These are phyloP conservation scores for Lolium perenne DNA, from an alignment of 176 grass and related monocot genomes.

Conservation along the genomic window DNA sequence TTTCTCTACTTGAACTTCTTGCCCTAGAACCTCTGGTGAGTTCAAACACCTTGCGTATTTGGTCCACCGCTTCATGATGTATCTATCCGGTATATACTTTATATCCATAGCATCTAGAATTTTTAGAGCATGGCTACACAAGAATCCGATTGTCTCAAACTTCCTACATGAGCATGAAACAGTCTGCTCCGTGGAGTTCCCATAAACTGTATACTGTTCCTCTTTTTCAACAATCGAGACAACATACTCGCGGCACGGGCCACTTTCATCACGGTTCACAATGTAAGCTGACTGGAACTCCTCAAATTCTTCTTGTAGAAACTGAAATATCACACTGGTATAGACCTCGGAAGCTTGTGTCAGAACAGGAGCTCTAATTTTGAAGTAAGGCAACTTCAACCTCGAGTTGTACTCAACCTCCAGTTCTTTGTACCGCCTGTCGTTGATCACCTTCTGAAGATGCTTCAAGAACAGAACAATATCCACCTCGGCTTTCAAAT, in stretches of 20 bases:
- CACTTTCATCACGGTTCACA: constrained; percentile 53
- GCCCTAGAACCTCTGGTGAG: constrained; percentile 37
- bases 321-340: constrained; percentile 66
- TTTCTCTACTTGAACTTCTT: constrained; percentile 41
- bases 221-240: constrained; percentile 64
- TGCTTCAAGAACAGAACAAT: constrained; percentile 47
- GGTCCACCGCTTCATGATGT: constrained; percentile 68
- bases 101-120: constrained; percentile 72
- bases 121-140: constrained; percentile 75
- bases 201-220: constrained; percentile 55
- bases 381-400: constrained; percentile 50
- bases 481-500: constrained; percentile 56
- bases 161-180: constrained; percentile 66
- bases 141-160: constrained; percentile 66
- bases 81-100: constrained; percentile 62
- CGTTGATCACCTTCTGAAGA: constrained; percentile 50
- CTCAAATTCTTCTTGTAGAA: constrained; percentile 68
- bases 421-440: constrained; percentile 54
- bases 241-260: constrained; percentile 49
- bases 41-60: constrained; percentile 49
- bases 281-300: constrained; percentile 74
- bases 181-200: constrained; percentile 54
- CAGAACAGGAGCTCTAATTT: constrained; percentile 61
- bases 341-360: constrained; percentile 64
- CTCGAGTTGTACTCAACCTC: constrained; percentile 56